A percentile compares a stretch with the other conserved stretches of the same genome.
These are phyloP conservation scores for Naematelia encephala DNA, from an alignment of 768 basidiomycete species.

Conservation along the genomic window DNA sequence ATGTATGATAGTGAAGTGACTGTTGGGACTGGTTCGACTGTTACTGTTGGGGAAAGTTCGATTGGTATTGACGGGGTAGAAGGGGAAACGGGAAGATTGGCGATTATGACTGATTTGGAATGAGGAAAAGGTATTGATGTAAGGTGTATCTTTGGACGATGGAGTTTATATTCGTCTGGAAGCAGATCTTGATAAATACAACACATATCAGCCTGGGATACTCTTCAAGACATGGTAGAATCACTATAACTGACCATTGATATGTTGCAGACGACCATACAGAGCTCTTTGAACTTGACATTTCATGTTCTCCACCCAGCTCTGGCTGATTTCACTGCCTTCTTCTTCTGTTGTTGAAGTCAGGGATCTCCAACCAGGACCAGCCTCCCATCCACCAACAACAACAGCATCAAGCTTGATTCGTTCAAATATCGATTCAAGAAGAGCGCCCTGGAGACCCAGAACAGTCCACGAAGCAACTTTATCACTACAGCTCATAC, in stretches of 20 bases:
- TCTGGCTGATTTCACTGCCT: constrained; percentile 1
- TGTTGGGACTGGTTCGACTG: constrained; percentile 39
- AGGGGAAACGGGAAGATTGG: constrained; percentile 54
- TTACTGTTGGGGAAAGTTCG: constrained; percentile 37
- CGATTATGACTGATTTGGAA: constrained; percentile 52
- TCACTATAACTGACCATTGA: constrained; percentile 20
- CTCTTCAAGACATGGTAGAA: not conserved
- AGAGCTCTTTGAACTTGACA: constrained; percentile 71
- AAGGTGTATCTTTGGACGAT: constrained; percentile 59
- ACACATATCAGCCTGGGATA: not conserved
- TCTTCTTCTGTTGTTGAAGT: too few relatives aligned
- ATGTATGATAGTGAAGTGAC: constrained; percentile 11
- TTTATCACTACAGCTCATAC: constrained; percentile 94
- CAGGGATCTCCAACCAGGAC: constrained; percentile 41
- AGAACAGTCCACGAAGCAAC: constrained; percentile 80
- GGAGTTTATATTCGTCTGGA: constrained; percentile 40
- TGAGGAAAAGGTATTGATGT: constrained; percentile 63
- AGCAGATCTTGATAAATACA: not conserved
- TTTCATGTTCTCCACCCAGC: constrained; percentile 51
- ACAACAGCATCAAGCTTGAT: constrained; percentile 66
- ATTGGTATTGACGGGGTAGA: constrained; percentile 55
- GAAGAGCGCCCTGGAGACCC: constrained; percentile 81
- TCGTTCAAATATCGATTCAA: constrained; percentile 58
- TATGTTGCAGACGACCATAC: constrained; percentile 56
- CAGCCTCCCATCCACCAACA: constrained; percentile 65